Base-by-base conservation (phyloP, 495 filamentous ascomycete species). In the Lasiosphaeriaceae sp. region DNA sequence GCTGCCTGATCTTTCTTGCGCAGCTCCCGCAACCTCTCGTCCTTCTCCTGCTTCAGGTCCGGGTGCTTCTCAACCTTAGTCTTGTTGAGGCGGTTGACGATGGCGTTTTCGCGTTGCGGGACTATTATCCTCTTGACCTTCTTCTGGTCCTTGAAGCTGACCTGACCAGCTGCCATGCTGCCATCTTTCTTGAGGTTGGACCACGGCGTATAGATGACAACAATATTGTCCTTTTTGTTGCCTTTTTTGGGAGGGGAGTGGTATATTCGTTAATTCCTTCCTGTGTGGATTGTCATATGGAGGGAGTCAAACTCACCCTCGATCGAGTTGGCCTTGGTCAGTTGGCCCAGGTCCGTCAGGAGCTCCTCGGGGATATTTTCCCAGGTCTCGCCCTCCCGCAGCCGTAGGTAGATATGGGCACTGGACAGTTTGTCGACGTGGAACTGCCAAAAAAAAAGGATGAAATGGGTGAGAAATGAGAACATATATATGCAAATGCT, bases 251-350 rank as follows among this genome's bases (percentile, higher is more conserved):
- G n/a, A n/a, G 20, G 39, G 39, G 39, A 1, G n/a, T n/a, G n/a
- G n/a, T n/a, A n/a, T n/a, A n/a, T n/a, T n/a, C n/a, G n/a, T n/a
- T n/a, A n/a, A n/a, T n/a, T n/a, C n/a, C n/a, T n/a, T n/a, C n/a
- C n/a, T 43, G 39, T 17, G n/a, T 43, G 39, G 8, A 9, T 37
- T 2, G 34, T 37, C 34, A 37, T 6, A 43, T 17, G n/a, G 5
- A 12, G 26, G 9, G 9, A 9, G 26, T 31, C 39, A 43, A n/a
- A 26, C 57, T 3, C 55, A 90, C 90, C 95, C 74, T 98, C 94
- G 64, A 98, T 98, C 31, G 92, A 97, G 73, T 98, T 98, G 51
- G 94, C 92, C 73, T 98, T 98, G 50, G 94, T 98, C 52, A 98
- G 79, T 70, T 98, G 94, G 19, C 86, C 92, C 61, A 93, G 90